These are phyloP conservation scores for Russula dissimulans DNA, from an alignment of 768 basidiomycete genomes.

Conservation along the genomic window DNA sequence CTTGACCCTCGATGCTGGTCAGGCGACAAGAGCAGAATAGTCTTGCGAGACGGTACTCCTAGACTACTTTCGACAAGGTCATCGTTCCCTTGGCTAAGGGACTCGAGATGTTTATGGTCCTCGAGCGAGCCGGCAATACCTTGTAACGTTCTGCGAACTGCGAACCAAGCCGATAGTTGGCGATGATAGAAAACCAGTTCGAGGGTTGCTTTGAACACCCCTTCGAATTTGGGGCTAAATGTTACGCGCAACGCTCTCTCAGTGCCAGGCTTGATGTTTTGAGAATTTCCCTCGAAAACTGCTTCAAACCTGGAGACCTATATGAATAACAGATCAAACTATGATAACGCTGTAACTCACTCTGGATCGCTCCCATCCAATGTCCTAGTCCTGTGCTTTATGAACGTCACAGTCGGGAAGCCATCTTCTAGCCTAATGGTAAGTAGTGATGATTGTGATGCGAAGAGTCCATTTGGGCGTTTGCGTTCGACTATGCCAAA, in stretches of 20 bases:
- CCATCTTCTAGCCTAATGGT: constrained; percentile 14
- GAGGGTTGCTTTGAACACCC: constrained; percentile 4
- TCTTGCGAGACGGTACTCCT: not conserved
- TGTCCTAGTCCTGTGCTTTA: not conserved
- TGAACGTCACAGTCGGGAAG: constrained; percentile 6
- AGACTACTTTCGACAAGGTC: not conserved
- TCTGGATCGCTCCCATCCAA: not conserved
- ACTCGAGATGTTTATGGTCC: constrained; percentile 1
- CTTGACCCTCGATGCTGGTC: not conserved
- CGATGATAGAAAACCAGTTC: constrained; percentile 4
- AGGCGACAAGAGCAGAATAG: not conserved
- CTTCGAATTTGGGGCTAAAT: constrained; percentile 11
- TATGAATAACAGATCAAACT: not conserved
- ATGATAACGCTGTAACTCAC: not conserved
- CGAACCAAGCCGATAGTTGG: not conserved
- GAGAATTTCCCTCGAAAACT: not conserved
- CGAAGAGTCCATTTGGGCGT: constrained; percentile 21
- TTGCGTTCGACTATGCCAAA: constrained; percentile 41
- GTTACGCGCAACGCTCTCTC: not conserved
- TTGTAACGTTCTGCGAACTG: not conserved
- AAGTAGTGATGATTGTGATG: not conserved
- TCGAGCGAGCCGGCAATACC: constrained; percentile 5
- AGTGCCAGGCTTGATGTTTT: not conserved
- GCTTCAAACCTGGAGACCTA: constrained; percentile 7
- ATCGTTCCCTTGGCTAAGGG: not conserved